Evolutionary conservation across 805 yeast genomes (phyloP).

Genomic region (Kluyveromyces dobzhanskii): DNA sequence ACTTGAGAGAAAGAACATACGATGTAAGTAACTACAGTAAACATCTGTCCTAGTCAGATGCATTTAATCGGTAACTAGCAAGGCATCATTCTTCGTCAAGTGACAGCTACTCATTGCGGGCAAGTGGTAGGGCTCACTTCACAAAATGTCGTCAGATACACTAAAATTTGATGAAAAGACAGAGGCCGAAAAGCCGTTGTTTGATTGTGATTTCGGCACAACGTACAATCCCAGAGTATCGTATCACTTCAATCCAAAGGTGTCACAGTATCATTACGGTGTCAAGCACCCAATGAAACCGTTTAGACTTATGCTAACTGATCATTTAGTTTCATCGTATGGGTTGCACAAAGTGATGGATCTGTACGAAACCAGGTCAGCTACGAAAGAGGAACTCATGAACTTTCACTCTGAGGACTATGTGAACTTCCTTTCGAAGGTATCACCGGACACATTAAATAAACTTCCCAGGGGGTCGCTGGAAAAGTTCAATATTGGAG

Average conservation of each 20-base stretch:
- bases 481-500: slow-evolving; percentile 80
- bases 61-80: no score
- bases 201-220: slow-evolving; percentile 31
- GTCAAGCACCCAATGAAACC: slow-evolving; percentile 98
- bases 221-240: slow-evolving; percentile 57
- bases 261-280: slow-evolving; percentile 80
- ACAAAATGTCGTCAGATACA: slow-evolving; percentile 23
- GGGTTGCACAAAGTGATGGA: slow-evolving; percentile 97
- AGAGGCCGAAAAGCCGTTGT: slow-evolving; percentile 35
- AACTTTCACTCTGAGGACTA: slow-evolving; percentile 98
- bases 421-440: slow-evolving; percentile 83
- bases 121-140: not conserved
- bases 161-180: slow-evolving; percentile 36
- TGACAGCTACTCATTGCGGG: no score
- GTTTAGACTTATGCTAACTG: slow-evolving; percentile 97
- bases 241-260: slow-evolving; percentile 81
- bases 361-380: slow-evolving; percentile 93
- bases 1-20: no score
- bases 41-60: no score
- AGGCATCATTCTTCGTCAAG: no score
- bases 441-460: slow-evolving; percentile 86
- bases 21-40: no score
- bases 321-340: slow-evolving; percentile 91
- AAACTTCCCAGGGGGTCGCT: slow-evolving; percentile 80
- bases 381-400: slow-evolving; percentile 96